Evolutionary conservation across 306 rosid species (phyloP), one percentile per base, ranked within the genome.

Genomic region (apple (Malus domestica)): DNA sequence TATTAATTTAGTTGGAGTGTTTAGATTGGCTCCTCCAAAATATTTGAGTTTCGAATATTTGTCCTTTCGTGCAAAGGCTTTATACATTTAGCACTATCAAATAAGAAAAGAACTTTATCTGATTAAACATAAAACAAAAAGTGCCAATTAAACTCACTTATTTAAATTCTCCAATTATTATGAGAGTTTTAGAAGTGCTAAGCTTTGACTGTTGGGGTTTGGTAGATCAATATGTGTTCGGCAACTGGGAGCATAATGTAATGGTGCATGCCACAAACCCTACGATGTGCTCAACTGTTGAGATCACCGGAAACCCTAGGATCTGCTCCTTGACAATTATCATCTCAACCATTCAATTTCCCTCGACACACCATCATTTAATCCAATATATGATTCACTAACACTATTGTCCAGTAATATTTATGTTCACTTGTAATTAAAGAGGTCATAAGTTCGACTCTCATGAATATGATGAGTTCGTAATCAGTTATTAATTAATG

Each of bases 201-300:
- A 73, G 67, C 65, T 58, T 67, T 22, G 54, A 80, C 10, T 7
- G 10, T 44, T 52, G 19, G 59, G 44, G 64, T 65, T 65, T 64
- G 59, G 40, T 57, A 22, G 42, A 23, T 54, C 25, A 19, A 61
- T 10, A 11, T 44, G 15, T 83, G 86, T 70, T 74, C 79, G 82
- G 59, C 73, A 65, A 64, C 46, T 44, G 70, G 80, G 59, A 80
- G 86, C 88, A 76, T 59, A 20, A 35, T 70, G 45, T 49, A 16
- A 49, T 69, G 40, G 71, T 62, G 11, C 40, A 54, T 65, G 63
- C 51, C 19, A 70, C 65, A 78, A 61, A 71, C n/a, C 15, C 9
- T 14, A 71, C 18, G 49, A 79, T 54, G 42, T 72, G 67, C 30
- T 49, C 38, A 6, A 71, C 58, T 58, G 73, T 14, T 15, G 54